A percentile compares a stretch with the other conserved stretches of the same genome.
Conservation (phyloP, 78 protist genomes). For the Dictyostelium purpureum region DNA sequence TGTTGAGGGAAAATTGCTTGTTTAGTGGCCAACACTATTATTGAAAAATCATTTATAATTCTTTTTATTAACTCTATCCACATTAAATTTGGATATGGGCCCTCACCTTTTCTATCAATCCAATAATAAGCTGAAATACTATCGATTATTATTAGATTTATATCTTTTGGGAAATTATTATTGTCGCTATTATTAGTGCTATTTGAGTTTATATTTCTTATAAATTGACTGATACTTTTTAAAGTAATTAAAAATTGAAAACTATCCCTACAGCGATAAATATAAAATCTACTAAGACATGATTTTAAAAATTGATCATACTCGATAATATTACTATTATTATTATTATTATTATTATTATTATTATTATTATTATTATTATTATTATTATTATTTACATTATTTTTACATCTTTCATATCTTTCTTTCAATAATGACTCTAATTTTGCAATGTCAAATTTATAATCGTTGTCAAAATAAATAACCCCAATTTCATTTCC, state of each 20-base stretch:
- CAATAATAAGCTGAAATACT: conserved; percentile 64
- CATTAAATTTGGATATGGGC: neutral
- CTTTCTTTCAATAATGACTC: neutral
- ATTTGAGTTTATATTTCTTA: neutral
- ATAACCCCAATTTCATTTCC: conserved; percentile 60
- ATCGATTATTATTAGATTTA: conserved; percentile 31
- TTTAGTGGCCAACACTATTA: conserved; percentile 5
- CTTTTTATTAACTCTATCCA: neutral
- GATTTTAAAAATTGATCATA: neutral
- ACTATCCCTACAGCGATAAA: conserved; percentile 17
- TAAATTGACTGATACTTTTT: neutral
- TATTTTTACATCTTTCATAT: neutral
- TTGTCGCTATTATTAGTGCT: neutral
- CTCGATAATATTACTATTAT: neutral
- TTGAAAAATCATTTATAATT: neutral
- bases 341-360: neutral
- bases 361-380: neutral
- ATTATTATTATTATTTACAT: neutral
- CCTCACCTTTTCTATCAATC: conserved; percentile 57
- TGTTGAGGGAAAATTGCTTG: conserved; percentile 32
- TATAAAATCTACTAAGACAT: conserved; percentile 17
- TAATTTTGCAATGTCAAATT: conserved; percentile 23
- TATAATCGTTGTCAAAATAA: conserved; percentile 69
- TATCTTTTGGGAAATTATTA: neutral
- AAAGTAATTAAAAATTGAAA: conserved; percentile 39